These are phyloP conservation scores for Populus trichocarpa DNA, from an alignment of 441 rosid genomes.

Conservation along the genomic window DNA sequence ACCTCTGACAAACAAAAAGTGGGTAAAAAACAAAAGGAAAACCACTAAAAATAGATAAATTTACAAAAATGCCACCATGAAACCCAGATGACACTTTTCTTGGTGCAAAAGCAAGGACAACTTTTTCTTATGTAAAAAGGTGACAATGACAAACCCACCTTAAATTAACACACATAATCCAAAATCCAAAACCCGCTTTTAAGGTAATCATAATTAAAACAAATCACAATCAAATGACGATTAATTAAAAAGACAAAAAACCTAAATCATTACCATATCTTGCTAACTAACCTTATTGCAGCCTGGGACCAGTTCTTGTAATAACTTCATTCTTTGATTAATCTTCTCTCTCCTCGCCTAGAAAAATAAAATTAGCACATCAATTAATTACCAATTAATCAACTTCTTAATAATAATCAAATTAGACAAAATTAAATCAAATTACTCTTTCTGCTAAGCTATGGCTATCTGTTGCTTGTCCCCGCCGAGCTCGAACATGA, in stretches of 20 bases:
- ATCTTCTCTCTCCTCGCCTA: slow-evolving; percentile 69
- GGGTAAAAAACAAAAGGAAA: not conserved
- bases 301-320: slow-evolving; percentile 63
- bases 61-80: slow-evolving; percentile 29
- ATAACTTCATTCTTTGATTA: slow-evolving; percentile 55
- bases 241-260: slow-evolving; percentile 21
- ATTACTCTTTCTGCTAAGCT: slow-evolving; percentile 97
- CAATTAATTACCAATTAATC: slow-evolving; percentile 6
- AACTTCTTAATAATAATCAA: not conserved
- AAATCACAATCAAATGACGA: slow-evolving; percentile 33
- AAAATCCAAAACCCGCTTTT: slow-evolving; percentile 17
- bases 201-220: slow-evolving; percentile 1
- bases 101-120: slow-evolving; percentile 31
- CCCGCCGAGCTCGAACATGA: slow-evolving; percentile 97
- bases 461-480: slow-evolving; percentile 98
- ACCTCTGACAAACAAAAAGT: slow-evolving; percentile 20
- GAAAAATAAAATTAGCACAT: slow-evolving; percentile 15
- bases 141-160: slow-evolving; percentile 29
- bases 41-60: slow-evolving; percentile 7
- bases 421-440: not conserved
- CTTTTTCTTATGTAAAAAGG: slow-evolving; percentile 26
- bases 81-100: slow-evolving; percentile 15
- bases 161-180: slow-evolving; percentile 28
- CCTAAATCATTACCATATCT: slow-evolving; percentile 1
- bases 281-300: slow-evolving; percentile 42